Percentiles rank a stretch among this genome's conserved stretches.
phyloP scores from a whole-genome alignment of 2,329 filamentous ascomycete species.

The Sporothrix pallida region DNA sequence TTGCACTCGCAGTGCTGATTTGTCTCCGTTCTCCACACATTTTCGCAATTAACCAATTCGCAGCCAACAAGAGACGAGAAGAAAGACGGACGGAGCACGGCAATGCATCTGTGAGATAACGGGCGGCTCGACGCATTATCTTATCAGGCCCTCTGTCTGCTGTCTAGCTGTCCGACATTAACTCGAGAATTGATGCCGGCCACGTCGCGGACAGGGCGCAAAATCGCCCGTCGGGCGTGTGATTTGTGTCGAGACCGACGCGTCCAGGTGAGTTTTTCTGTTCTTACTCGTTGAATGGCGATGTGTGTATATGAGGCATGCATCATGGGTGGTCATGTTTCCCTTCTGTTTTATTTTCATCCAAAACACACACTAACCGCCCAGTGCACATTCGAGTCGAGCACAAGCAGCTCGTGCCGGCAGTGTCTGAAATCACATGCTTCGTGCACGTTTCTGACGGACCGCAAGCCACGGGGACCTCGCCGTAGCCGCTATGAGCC shows the following conservation, averaged over 20 bases:
- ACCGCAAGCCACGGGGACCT: slow-evolving; percentile 39
- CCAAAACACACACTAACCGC: slow-evolving; percentile 2
- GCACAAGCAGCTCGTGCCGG: slow-evolving; percentile 33
- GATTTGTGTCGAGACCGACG: slow-evolving; percentile 39
- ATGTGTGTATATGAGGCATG: not conserved
- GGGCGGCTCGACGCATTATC: not conserved
- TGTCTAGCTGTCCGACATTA: not conserved
- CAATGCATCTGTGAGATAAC: slow-evolving; percentile 10
- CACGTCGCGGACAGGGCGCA: slow-evolving; percentile 29
- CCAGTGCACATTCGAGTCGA: slow-evolving; percentile 36
- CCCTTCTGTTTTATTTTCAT: not conserved
- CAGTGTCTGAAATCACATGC: slow-evolving; percentile 36
- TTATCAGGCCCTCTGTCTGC: not conserved
- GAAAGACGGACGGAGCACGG: not conserved
- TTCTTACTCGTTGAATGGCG: not conserved
- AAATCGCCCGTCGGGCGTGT: slow-evolving; percentile 39
- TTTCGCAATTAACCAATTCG: not conserved
- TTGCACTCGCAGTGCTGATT: not conserved
- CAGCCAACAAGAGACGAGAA: not conserved
- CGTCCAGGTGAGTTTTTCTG: slow-evolving; percentile 27
- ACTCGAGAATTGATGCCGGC: not conserved
- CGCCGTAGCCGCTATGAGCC: slow-evolving; percentile 37
- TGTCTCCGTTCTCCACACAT: slow-evolving; percentile 20
- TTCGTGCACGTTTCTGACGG: slow-evolving; percentile 39
- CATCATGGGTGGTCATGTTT: not conserved